Evolutionary conservation across 2,329 filamentous ascomycete species (phyloP), one percentile per base, ranked within the genome.

Genomic region (Exophiala spinifera): DNA sequence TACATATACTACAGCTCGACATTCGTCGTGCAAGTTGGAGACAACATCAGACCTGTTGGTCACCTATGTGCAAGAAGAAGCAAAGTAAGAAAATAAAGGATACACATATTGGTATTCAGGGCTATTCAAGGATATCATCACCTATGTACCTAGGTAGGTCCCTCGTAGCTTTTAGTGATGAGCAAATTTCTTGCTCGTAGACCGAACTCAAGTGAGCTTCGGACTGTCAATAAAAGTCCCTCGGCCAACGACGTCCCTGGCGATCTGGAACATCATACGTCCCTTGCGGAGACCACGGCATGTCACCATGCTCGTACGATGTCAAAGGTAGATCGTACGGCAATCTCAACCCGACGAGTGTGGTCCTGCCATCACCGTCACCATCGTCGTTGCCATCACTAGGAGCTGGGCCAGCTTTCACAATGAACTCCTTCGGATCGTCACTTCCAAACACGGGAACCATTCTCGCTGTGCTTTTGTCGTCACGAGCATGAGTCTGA

Each of bases 291-390:
- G 45, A 88, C 91, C 91, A 96, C 1, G 91, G 90, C 44, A 79
- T 73, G 65, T 95, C 89, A 3, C 71, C 68, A 6, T 70, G 60
- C 0, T 67, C 73, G 64, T 96, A 95, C 5, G 74, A 74, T 46
- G 82, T 81, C 23, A 95, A 69, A 0, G 91, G 91, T 5, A 91
- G 71, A 69, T 85, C 85, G 69, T 95, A 96, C n/a, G 91, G 89
- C 72, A 95, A 85, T 14, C 90, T 79, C 23, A 92, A 73, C 0
- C 87, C 88, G 3, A 95, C 78, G 0, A 84, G 60, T 0, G 73
- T 65, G 6, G 62, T 55, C 31, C 49, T 17, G 15, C 34, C 33
- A 25, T 36, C n/a, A 21, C 10, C 43, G 13, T 36, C 42, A 21
- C 15, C 19, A 6, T 44, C 39, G 14, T 31, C 37, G 3, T 46